phyloP scores from a whole-genome alignment of 1,139 yeast genomes.

The Zygosaccharomyces sapae region DNA sequence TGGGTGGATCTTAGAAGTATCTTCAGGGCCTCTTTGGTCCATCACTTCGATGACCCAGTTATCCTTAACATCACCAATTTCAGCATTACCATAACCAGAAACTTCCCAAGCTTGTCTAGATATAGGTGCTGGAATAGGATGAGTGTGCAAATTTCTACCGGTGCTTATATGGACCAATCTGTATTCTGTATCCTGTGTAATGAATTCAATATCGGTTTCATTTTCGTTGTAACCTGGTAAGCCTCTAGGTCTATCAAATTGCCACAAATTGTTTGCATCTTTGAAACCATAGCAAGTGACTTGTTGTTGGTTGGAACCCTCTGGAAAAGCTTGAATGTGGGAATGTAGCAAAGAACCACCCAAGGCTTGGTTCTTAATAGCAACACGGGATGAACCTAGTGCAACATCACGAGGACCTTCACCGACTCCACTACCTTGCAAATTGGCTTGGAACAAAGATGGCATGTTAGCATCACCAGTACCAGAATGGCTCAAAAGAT shows the following conservation, averaged over 20 bases:
- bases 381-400: slow-evolving; percentile 68
- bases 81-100: slow-evolving; percentile 84
- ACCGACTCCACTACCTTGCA: slow-evolving; percentile 72
- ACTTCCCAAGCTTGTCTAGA: slow-evolving; percentile 72
- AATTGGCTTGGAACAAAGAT: slow-evolving; percentile 91
- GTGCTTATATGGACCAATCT: slow-evolving; percentile 78
- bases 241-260: slow-evolving; percentile 69
- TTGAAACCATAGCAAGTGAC: slow-evolving; percentile 91
- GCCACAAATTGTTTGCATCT: slow-evolving; percentile 90
- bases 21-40: slow-evolving; percentile 72
- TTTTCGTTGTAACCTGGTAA: slow-evolving; percentile 50
- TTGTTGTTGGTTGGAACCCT: slow-evolving; percentile 94
- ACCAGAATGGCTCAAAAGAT: slow-evolving; percentile 67
- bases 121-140: slow-evolving; percentile 77
- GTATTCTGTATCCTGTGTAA: slow-evolving; percentile 68
- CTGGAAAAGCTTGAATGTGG: slow-evolving; percentile 89
- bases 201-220: slow-evolving; percentile 50
- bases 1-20: slow-evolving; percentile 67
- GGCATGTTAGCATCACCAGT: slow-evolving; percentile 98
- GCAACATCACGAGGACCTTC: slow-evolving; percentile 89
- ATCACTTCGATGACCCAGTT: slow-evolving; percentile 89
- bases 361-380: slow-evolving; percentile 85
- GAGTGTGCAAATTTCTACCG: slow-evolving; percentile 89
- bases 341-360: slow-evolving; percentile 93
- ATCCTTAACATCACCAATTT: slow-evolving; percentile 86